These are phyloP conservation scores for Kalaharituber pfeilii DNA, from an alignment of 2,329 filamentous ascomycete species.

Conservation along the genomic window DNA sequence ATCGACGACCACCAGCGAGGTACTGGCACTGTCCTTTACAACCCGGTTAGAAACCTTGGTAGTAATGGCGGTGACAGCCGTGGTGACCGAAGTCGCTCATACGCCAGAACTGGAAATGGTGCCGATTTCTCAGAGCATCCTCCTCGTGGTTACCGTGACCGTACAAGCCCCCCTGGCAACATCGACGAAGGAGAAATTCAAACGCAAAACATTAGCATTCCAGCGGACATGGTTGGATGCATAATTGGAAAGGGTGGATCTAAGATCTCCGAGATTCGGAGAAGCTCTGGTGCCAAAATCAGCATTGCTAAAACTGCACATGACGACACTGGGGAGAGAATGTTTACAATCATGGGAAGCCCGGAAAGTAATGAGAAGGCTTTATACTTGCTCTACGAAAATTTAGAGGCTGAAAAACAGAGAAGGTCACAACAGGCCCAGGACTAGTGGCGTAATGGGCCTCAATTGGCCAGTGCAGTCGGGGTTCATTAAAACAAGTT, in stretches of 20 bases:
- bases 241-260: slow-evolving; percentile 89
- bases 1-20: slow-evolving; percentile 96
- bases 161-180: slow-evolving; percentile 48
- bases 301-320: slow-evolving; percentile 50
- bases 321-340: slow-evolving; percentile 92
- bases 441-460: slow-evolving; percentile 29
- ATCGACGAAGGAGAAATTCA: slow-evolving; percentile 96
- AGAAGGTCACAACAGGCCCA: slow-evolving; percentile 72
- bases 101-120: slow-evolving; percentile 88
- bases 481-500: too few species aligned
- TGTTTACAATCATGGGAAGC: slow-evolving; percentile 99
- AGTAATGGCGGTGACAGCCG: slow-evolving; percentile 36
- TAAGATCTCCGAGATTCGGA: slow-evolving; percentile 98
- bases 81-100: slow-evolving; percentile 46
- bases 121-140: slow-evolving; percentile 78
- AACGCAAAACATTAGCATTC: slow-evolving; percentile 98
- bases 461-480: not conserved
- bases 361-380: slow-evolving; percentile 88
- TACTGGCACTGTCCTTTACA: slow-evolving; percentile 93
- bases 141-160: slow-evolving; percentile 50
- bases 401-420: slow-evolving; percentile 98
- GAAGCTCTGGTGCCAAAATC: slow-evolving; percentile 89
- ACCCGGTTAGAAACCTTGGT: slow-evolving; percentile 74
- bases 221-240: slow-evolving; percentile 98
- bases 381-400: slow-evolving; percentile 92